These are phyloP conservation scores for Colletotrichum sp. DNA, from an alignment of 2,329 filamentous ascomycete genomes.

Conservation along the genomic window DNA sequence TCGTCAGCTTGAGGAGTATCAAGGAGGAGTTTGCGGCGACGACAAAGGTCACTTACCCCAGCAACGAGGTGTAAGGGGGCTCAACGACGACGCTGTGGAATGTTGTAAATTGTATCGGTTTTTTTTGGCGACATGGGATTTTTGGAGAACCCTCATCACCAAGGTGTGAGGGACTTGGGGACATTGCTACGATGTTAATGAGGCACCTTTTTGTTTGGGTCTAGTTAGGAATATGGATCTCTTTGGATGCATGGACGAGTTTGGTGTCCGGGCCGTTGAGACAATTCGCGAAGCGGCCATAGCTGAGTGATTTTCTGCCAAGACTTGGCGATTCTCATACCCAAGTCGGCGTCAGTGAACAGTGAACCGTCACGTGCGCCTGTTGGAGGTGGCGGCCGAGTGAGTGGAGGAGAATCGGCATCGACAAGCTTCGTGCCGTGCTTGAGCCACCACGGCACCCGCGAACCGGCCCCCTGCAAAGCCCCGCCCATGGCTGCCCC, in stretches of 20 bases:
- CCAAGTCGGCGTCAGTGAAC: background rate
- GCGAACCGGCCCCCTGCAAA: background rate
- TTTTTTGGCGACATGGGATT: background rate
- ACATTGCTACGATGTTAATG: background rate
- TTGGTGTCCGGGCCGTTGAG: background rate
- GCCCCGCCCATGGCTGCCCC: background rate
- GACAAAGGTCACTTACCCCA: slow-evolving; percentile 70
- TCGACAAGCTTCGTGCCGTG: background rate
- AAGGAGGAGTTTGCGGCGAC: slow-evolving; percentile 78
- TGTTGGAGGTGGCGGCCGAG: background rate
- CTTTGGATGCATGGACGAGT: background rate
- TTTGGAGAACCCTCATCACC: background rate
- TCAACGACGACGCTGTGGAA: background rate
- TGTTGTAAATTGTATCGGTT: background rate
- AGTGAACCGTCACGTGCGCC: background rate
- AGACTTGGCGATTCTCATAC: background rate
- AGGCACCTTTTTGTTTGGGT: background rate
- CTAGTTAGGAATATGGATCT: background rate
- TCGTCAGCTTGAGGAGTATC: slow-evolving; percentile 70
- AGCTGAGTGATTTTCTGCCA: background rate
- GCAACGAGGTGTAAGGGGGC: slow-evolving; percentile 65
- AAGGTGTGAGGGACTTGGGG: background rate
- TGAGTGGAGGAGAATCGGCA: background rate
- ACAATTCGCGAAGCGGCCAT: background rate
- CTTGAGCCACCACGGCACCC: background rate